These are phyloP conservation scores for Rhynchosporium graminicola DNA, from an alignment of 2,329 filamentous ascomycete genomes.

Conservation along the genomic window DNA sequence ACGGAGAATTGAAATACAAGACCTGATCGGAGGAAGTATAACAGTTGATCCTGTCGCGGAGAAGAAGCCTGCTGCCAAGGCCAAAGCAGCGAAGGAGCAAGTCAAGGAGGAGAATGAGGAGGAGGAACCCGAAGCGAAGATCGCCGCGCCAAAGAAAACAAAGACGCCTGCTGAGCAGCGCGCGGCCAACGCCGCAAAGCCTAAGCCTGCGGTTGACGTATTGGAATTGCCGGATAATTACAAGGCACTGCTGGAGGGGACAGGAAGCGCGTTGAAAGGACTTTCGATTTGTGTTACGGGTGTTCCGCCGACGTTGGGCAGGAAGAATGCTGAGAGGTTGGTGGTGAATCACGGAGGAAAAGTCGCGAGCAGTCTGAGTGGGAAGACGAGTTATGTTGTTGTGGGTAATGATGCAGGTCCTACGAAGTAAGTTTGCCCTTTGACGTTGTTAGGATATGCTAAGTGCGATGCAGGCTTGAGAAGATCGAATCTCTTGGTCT, in stretches of 20 bases:
- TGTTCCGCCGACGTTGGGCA: slow-evolving; percentile 28
- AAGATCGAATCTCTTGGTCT: slow-evolving; percentile 28
- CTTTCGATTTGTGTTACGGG: slow-evolving; percentile 31
- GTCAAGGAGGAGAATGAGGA: slow-evolving; percentile 5
- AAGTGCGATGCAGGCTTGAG: slow-evolving; percentile 21
- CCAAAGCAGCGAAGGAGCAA: slow-evolving; percentile 14
- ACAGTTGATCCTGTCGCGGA: slow-evolving; percentile 12
- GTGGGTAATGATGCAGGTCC: slow-evolving; percentile 34
- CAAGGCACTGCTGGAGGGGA: slow-evolving; percentile 23
- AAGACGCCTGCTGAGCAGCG: slow-evolving; percentile 31
- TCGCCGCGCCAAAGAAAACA: slow-evolving; percentile 27
- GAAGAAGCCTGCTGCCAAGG: slow-evolving; percentile 5
- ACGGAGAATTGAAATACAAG: slow-evolving; percentile 15
- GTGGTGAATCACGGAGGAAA: slow-evolving; percentile 31
- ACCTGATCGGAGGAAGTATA: slow-evolving; percentile 27
- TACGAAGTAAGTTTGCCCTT: slow-evolving; percentile 25
- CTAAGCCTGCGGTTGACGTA: slow-evolving; percentile 15
- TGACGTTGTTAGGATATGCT: not conserved
- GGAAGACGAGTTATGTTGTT: slow-evolving; percentile 33
- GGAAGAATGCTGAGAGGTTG: slow-evolving; percentile 31
- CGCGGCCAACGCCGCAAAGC: slow-evolving; percentile 29
- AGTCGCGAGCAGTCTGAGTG: slow-evolving; percentile 28
- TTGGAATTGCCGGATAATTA: slow-evolving; percentile 27
- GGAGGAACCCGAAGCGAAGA: slow-evolving; percentile 12
- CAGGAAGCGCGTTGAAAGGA: slow-evolving; percentile 21